Base-by-base conservation (phyloP, 768 basidiomycete species). In the Naganishia onofrii region DNA sequence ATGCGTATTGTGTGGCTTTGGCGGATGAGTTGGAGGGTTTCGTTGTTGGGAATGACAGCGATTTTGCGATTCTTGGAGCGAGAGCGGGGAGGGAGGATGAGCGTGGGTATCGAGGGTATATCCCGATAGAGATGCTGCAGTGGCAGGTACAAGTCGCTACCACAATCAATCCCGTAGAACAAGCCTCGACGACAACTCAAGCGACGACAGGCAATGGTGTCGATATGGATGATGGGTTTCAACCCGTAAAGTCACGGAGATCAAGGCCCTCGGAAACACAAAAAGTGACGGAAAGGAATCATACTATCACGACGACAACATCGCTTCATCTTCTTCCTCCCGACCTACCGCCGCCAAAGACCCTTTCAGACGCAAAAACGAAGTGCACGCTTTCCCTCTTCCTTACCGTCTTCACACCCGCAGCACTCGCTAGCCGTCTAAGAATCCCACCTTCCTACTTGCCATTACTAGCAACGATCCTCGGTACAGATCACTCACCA, bases 401-500 rank as follows among this genome's bases (percentile, higher is more conserved):
- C 28, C 51, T 81, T 12, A 74, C 74, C 2, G 31, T 63, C 31
- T 72, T 76, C 28, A 72, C 73, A 0, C 76, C 80, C 1, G 48
- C 69, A 38, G 71, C 74, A 9, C 72, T 81, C 0, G 73, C 77
- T 5, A 70, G 71, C 23, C 70, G 80, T 12, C 70, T 81, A 2
- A 69, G 78, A 44, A 51, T 81, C 0, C 80, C 80, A 5, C 68
- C 77, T 3, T 67, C 76, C 0, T 68, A 77, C 63, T 54, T 81
- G 15, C 77, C 78, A 0, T 71, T 81, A 19, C 75, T 81, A 53
- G 80, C 78, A 7, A 74, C 75, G 0, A 66, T 81, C 7, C 64
- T 74, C 46, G 80, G 80, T 12, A 81, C 76, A 48, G 80, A 81
- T 54, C 78, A 78, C 46, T 76, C 76, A 13, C 77, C 78, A 0